These are phyloP conservation scores for Agaricus sinodeliciosus DNA, from an alignment of 768 basidiomycete species.

Conservation along the genomic window DNA sequence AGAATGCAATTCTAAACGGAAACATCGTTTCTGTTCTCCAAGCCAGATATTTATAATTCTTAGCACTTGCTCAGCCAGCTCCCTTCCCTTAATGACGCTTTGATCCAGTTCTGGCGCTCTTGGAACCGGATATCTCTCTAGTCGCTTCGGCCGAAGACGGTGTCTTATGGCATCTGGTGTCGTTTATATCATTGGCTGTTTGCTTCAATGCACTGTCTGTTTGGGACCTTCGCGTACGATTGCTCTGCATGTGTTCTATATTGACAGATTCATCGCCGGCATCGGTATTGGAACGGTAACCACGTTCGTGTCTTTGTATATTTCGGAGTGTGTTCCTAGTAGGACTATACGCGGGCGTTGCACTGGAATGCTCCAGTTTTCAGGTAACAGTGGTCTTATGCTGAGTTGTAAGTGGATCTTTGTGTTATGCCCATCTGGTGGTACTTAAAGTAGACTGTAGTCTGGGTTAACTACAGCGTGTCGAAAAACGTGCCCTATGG, in stretches of 20 bases:
- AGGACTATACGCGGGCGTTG: constrained; percentile 42
- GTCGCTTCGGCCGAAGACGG: constrained; percentile 38
- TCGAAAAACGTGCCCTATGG: constrained; percentile 27
- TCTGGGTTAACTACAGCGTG: constrained; percentile 43
- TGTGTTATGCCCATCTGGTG: not conserved
- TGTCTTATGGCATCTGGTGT: constrained; percentile 36
- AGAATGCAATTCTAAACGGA: constrained; percentile 35
- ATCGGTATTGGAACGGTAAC: constrained; percentile 52
- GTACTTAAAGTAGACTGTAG: constrained; percentile 12
- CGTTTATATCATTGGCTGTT: constrained; percentile 41
- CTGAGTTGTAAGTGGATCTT: constrained; percentile 27
- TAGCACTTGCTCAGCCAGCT: not conserved
- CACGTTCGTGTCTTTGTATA: constrained; percentile 42
- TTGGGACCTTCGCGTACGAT: constrained; percentile 29
- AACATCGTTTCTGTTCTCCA: constrained; percentile 47
- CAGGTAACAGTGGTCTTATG: constrained; percentile 31
- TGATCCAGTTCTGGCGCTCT: constrained; percentile 36
- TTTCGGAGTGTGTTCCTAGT: constrained; percentile 45
- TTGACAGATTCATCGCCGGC: constrained; percentile 52
- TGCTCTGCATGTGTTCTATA: constrained; percentile 33
- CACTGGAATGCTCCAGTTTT: constrained; percentile 36
- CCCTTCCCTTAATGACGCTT: not conserved
- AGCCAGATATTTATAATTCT: constrained; percentile 40
- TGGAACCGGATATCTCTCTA: constrained; percentile 32
- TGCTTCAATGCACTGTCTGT: constrained; percentile 38